phyloP scores from a whole-genome alignment of 116 monocot species.

The Iris pallida region DNA sequence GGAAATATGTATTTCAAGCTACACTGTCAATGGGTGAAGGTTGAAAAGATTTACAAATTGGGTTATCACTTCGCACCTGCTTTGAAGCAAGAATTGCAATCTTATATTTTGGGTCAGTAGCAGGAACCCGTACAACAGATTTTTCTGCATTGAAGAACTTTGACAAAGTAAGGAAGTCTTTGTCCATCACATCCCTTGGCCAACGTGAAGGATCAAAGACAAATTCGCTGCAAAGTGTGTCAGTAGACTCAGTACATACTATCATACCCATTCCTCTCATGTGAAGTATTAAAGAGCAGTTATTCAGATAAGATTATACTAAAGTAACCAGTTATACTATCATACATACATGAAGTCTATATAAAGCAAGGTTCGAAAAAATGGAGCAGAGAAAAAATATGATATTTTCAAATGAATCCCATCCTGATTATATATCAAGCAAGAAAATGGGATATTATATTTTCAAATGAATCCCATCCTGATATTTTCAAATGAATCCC shows the following conservation, averaged over 20 bases:
- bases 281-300: neutral
- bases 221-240: slow-evolving; percentile 64
- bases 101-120: slow-evolving; percentile 68
- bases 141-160: slow-evolving; percentile 63
- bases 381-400: too few species aligned
- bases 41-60: neutral
- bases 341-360: neutral
- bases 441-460: too few species aligned
- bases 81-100: slow-evolving; percentile 83
- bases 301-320: neutral
- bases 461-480: too few species aligned
- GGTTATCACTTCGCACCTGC: slow-evolving; percentile 29
- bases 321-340: neutral
- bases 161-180: slow-evolving; percentile 51
- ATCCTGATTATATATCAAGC: too few species aligned
- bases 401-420: too few species aligned
- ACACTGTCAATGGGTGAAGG: neutral
- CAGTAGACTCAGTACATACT: neutral
- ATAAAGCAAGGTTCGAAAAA: too few species aligned
- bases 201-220: slow-evolving; percentile 59
- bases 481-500: neutral
- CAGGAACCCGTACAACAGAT: slow-evolving; percentile 64
- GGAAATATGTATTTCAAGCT: neutral
- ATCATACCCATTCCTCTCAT: neutral
- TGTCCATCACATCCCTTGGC: slow-evolving; percentile 50